Evolutionary conservation across 345 rosid genomes (phyloP).

Genomic region (Cardiospermum halicacabum): DNA sequence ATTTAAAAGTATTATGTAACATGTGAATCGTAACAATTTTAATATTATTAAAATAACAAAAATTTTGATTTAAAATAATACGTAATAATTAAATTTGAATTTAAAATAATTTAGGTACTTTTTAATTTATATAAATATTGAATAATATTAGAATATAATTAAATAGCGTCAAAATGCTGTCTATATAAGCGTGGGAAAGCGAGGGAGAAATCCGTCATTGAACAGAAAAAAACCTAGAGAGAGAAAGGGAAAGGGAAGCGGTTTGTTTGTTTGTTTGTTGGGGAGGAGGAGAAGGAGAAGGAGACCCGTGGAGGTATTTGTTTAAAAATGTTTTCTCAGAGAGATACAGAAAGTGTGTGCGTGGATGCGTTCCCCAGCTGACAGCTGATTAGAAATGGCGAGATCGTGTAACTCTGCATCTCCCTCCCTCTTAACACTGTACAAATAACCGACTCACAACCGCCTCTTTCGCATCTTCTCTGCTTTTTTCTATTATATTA

Average conservation of each 20-base stretch:
- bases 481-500: slow-evolving; percentile 1
- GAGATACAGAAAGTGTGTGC: slow-evolving; percentile 1
- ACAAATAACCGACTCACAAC: not conserved
- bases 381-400: slow-evolving; percentile 42
- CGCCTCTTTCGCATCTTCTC: not conserved
- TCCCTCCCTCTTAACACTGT: not conserved
- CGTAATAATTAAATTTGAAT: too few relatives aligned
- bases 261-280: not conserved
- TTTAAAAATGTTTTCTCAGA: not conserved
- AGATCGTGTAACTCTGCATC: slow-evolving; percentile 5
- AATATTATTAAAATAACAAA: too few relatives aligned
- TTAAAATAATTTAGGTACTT: too few relatives aligned
- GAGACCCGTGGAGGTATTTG: slow-evolving; percentile 44
- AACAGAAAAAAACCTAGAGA: not conserved
- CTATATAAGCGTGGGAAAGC: too few relatives aligned
- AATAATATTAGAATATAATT: too few relatives aligned
- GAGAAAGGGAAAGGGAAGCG: slow-evolving; percentile 4
- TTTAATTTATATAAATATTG: too few relatives aligned
- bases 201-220: slow-evolving; percentile 11
- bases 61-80: too few relatives aligned
- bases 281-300: slow-evolving; percentile 22
- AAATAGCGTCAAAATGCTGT: too few relatives aligned
- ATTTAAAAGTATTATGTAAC: too few relatives aligned
- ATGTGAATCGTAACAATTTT: too few relatives aligned
- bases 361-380: slow-evolving; percentile 48